Evolutionary conservation across 768 basidiomycete species (phyloP).

Genomic region (Floccularia luteovirens): DNA sequence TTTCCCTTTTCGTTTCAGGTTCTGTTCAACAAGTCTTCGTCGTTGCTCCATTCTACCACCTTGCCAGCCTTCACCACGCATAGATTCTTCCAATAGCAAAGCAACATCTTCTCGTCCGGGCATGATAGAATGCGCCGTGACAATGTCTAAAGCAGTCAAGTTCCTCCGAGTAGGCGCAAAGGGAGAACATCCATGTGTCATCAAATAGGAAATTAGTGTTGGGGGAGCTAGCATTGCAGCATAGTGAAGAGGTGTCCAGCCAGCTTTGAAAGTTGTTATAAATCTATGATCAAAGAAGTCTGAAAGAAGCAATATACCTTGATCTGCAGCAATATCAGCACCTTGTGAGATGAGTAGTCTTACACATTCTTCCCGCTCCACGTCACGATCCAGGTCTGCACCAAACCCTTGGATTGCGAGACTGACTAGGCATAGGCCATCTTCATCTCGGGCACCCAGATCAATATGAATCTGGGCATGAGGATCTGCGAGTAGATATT

Average conservation of each 20-base stretch:
- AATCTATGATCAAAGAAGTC: conserved; percentile 3
- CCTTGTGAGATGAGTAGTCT: conserved; percentile 74
- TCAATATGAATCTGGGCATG: conserved; percentile 63
- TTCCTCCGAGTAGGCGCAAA: conserved; percentile 71
- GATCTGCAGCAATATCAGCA: conserved; percentile 59
- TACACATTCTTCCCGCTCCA: conserved; percentile 89
- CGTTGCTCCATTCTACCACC: conserved; percentile 70
- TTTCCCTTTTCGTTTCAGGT: conserved; percentile 41
- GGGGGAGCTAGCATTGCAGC: conserved; percentile 85
- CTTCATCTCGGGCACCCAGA: conserved; percentile 70
- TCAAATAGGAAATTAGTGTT: conserved; percentile 84
- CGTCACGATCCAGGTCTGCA: conserved; percentile 71
- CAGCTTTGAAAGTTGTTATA: conserved; percentile 40
- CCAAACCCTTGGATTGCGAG: conserved; percentile 77
- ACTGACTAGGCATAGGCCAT: conserved; percentile 77
- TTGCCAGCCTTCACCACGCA: conserved; percentile 79
- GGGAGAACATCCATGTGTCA: conserved; percentile 88
- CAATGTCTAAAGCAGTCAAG: conserved; percentile 83
- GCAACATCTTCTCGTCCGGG: conserved; percentile 83
- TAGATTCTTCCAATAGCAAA: conserved; percentile 81
- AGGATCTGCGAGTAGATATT: conserved; percentile 63
- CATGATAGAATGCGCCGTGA: conserved; percentile 75
- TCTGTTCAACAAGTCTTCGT: conserved; percentile 52
- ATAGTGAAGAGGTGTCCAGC: conserved; percentile 94
- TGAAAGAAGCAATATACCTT: conserved; percentile 31